Base-by-base conservation (phyloP, 2,329 filamentous ascomycete species). In the Epichloe brachyelytri region DNA sequence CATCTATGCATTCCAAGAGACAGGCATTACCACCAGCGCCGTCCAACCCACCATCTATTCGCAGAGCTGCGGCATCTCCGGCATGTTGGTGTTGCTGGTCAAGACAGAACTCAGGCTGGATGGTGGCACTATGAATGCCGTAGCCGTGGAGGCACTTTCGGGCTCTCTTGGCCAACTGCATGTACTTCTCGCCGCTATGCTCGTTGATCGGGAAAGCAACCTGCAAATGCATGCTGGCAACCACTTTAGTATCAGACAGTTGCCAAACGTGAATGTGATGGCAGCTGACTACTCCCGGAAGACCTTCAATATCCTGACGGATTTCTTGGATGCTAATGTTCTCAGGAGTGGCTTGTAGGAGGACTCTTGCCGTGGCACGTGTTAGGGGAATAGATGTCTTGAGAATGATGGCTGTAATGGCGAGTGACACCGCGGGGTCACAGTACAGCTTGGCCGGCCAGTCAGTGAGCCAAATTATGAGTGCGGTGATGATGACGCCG, bases 191-290 rank as follows among this genome's bases (percentile, higher is more conserved):
- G 40, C 79, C 80, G 41, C 85, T 85, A 58, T 89, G 81, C 46
- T 86, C 86, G 63, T 89, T 84, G 66, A 95, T 89, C 58, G 90
- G 86, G 65, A 95, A 95, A 45, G 83, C 82, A 20, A 98, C 85
- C 65, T 95, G 88, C 43, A 98, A 84, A 64, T 98, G 93, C 68
- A 98, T 80, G 11, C 86, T 93, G 12, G 93, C 91, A 38, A 98
- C 85, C 36, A 95, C 76, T 72, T 96, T 95, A 49, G 89, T 93
- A 64, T 97, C 91, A 15, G 86, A 95, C 36, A 98, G 78, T 67
- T 97, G 91, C 93, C 93, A 98, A 55, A 98, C 89, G 65, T 98
- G 93, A 20, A 98, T 77, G 65, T 98, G 91, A 68, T 98, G 93
- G 63, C 89, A 95, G 64, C 86, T 88, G 54, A 93, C 74, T 46